Percentiles rank a stretch among this genome's conserved stretches.
Evolutionary conservation across 441 rosid genomes (phyloP).

Genomic region (Gossypium schwendimanii): DNA sequence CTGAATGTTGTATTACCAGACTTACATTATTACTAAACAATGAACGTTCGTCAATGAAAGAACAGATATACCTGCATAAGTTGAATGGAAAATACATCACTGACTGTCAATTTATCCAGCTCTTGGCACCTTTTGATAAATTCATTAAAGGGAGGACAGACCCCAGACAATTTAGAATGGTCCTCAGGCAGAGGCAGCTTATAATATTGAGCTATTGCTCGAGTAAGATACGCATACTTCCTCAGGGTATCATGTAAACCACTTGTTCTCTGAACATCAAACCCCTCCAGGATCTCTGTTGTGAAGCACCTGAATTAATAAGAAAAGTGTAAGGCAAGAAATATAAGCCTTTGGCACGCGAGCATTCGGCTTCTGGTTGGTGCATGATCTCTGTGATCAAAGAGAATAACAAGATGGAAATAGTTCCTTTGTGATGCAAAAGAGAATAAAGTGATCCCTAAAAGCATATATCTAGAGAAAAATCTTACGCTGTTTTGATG

Average conservation of each 20-base stretch:
- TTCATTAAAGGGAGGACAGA: conserved; percentile 51
- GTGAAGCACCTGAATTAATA: conserved; percentile 69
- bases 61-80: conserved; percentile 77
- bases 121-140: conserved; percentile 71
- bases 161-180: conserved; percentile 23
- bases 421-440: not conserved
- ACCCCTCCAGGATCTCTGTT: conserved; percentile 89
- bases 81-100: conserved; percentile 85
- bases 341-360: not conserved
- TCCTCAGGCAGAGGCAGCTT: conserved; percentile 28
- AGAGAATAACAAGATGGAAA: not conserved
- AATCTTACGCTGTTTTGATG: conserved; percentile 78
- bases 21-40: not conserved
- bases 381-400: not conserved
- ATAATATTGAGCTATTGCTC: conserved; percentile 57
- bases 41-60: conserved; percentile 2
- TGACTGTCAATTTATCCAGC: conserved; percentile 68
- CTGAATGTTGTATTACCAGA: not conserved
- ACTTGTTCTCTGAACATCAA: conserved; percentile 73
- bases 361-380: not conserved
- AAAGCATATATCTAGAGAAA: not conserved
- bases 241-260: conserved; percentile 69
- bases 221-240: conserved; percentile 74
- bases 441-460: not conserved
- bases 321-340: conserved; percentile 7